A percentile compares a stretch with the other conserved stretches of the same genome.
These are phyloP conservation scores for Colletotrichum musicola DNA, from an alignment of 2,329 filamentous ascomycete species.

Conservation along the genomic window DNA sequence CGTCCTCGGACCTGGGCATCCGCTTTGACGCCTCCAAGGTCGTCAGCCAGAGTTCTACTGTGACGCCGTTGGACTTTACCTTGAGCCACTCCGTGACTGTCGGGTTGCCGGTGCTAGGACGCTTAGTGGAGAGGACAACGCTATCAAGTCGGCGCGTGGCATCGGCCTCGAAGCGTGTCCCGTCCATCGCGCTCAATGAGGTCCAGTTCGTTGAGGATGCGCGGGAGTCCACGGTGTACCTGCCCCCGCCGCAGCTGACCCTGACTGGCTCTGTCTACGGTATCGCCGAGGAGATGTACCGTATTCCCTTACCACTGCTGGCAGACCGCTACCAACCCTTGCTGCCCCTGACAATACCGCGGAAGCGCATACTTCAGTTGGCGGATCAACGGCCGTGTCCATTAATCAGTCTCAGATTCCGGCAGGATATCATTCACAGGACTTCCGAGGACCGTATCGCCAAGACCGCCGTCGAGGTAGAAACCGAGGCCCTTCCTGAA, in stretches of 20 bases:
- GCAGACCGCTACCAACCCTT: constrained; percentile 56
- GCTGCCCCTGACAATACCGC: constrained; percentile 51
- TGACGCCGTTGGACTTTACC: constrained; percentile 53
- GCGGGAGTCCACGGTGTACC: constrained; percentile 27
- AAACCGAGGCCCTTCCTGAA: constrained; percentile 55
- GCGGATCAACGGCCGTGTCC: constrained; percentile 54
- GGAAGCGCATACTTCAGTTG: constrained; percentile 52
- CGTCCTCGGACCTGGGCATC: constrained; percentile 54
- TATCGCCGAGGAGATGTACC: constrained; percentile 48
- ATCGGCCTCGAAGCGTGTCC: constrained; percentile 38
- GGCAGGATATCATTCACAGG: constrained; percentile 52
- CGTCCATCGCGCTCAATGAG: constrained; percentile 30
- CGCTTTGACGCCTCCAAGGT: constrained; percentile 50
- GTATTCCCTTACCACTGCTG: constrained; percentile 48
- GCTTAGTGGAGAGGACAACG: constrained; percentile 40
- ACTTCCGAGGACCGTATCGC: constrained; percentile 21
- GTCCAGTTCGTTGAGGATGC: constrained; percentile 19
- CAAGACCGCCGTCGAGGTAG: constrained; percentile 49
- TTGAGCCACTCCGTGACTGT: constrained; percentile 54
- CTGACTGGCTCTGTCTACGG: constrained; percentile 57
- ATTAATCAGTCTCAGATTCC: constrained; percentile 51
- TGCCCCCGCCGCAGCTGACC: constrained; percentile 50
- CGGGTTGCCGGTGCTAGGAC: constrained; percentile 49
- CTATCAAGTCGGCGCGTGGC: background rate
- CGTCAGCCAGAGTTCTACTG: constrained; percentile 22